Conservation (phyloP, 495 filamentous ascomycete species). For the Penicillium robsamsonii region DNA sequence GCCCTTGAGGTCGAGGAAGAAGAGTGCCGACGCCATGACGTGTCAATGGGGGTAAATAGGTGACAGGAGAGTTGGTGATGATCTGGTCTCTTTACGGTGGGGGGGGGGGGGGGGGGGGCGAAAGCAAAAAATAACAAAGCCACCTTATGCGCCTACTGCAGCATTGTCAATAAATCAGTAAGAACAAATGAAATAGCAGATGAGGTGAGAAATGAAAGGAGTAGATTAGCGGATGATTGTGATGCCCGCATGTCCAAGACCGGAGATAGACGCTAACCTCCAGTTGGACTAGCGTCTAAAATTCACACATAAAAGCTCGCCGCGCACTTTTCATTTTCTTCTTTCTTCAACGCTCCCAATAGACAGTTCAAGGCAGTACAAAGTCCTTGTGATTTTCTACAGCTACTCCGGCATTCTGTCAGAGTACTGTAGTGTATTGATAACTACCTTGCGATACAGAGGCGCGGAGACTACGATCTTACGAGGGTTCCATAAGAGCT, state of each 20-base stretch:
- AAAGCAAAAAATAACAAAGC: constrained; percentile 14
- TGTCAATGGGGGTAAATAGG: constrained; percentile 21
- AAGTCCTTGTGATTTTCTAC: constrained; percentile 44
- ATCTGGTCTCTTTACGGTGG: constrained; percentile 17
- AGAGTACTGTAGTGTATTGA: constrained; percentile 51
- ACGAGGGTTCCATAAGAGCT: constrained; percentile 82
- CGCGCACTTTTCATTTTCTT: constrained; percentile 33
- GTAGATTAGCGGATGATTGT: constrained; percentile 6
- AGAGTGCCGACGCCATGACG: constrained; percentile 93
- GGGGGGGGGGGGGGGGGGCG: too few species aligned
- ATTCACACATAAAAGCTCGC: constrained; percentile 31
- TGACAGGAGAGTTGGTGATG: constrained; percentile 11
- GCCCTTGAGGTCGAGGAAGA: constrained; percentile 99
- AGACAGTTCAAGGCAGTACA: constrained; percentile 86
- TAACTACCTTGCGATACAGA: constrained; percentile 81
- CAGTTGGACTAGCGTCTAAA: constrained; percentile 36
- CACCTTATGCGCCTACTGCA: constrained; percentile 15
- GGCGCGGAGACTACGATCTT: constrained; percentile 71
- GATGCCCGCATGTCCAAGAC: constrained; percentile 12
- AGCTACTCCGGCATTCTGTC: constrained; percentile 67
- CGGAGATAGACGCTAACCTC: constrained; percentile 15
- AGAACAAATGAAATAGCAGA: constrained; percentile 4
- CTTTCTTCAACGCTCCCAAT: constrained; percentile 67
- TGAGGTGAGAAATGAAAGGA: constrained; percentile 5
- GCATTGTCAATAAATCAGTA: constrained; percentile 8